A percentile compares a stretch with the other conserved stretches of the same genome.
Evolutionary conservation across 306 rosid genomes (phyloP).

Genomic region (Trifolium repens): DNA sequence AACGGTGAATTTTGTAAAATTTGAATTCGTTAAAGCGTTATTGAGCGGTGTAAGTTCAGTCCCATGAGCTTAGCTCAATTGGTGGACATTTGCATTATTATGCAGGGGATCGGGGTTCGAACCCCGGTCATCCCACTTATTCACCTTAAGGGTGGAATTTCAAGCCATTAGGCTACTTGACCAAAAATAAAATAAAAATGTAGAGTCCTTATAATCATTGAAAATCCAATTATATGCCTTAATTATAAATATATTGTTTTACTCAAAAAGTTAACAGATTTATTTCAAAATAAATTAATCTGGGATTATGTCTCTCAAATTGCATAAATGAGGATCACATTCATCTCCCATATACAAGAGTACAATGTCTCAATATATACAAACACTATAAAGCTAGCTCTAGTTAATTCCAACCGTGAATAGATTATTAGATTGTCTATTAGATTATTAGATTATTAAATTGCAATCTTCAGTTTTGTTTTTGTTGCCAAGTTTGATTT

Average conservation of each 20-base stretch:
- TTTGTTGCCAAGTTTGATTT: slow-evolving; percentile 12
- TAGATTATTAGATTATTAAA: no score
- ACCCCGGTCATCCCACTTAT: no score
- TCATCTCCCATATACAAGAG: slow-evolving; percentile 40
- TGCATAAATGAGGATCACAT: slow-evolving; percentile 36
- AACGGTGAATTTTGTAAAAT: no score
- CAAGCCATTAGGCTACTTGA: no score
- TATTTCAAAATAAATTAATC: neutral
- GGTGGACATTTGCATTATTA: no score
- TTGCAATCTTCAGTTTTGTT: slow-evolving; percentile 12
- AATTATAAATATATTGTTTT: slow-evolving; percentile 16
- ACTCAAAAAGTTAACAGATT: slow-evolving; percentile 22
- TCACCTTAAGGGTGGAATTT: no score
- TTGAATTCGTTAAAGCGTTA: no score
- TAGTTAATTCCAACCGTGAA: slow-evolving; percentile 25
- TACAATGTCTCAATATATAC: slow-evolving; percentile 30
- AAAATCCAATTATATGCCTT: slow-evolving; percentile 19
- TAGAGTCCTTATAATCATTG: slow-evolving; percentile 10
- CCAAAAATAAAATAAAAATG: no score
- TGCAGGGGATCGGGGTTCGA: no score
- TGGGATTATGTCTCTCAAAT: slow-evolving; percentile 40
- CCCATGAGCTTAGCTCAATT: no score
- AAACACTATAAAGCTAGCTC: neutral
- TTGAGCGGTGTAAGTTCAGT: no score
- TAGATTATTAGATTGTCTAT: slow-evolving; percentile 14